phyloP scores from a whole-genome alignment of 192 early-diverging fungal genomes.

The Coemansia sp. region DNA sequence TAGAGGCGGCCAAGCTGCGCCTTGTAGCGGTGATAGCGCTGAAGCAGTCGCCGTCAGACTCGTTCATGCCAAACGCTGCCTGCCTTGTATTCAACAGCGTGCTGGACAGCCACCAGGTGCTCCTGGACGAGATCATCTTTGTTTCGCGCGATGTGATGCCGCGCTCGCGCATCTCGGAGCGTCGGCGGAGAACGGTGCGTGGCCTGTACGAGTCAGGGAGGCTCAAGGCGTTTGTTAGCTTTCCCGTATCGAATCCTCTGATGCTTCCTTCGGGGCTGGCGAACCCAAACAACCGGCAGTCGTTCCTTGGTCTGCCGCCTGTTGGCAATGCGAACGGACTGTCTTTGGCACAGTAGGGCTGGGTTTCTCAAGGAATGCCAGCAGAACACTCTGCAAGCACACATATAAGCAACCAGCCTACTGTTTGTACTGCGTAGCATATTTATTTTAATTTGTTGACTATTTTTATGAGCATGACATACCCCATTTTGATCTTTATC shows the following conservation, averaged over 20 bases:
- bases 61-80: slow-evolving; percentile 58
- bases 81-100: slow-evolving; percentile 67
- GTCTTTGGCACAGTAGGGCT: neutral
- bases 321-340: neutral
- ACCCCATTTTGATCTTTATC: too few relatives aligned
- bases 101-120: slow-evolving; percentile 70
- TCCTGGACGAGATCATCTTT: slow-evolving; percentile 72
- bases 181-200: slow-evolving; percentile 37
- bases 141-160: slow-evolving; percentile 60
- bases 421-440: neutral
- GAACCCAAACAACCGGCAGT: slow-evolving; percentile 35
- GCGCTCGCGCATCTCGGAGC: slow-evolving; percentile 66
- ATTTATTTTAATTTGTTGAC: neutral
- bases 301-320: slow-evolving; percentile 23
- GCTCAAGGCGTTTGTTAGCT: slow-evolving; percentile 44
- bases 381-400: too few relatives aligned
- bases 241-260: slow-evolving; percentile 28
- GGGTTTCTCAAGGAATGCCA: too few relatives aligned
- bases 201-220: slow-evolving; percentile 47
- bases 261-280: slow-evolving; percentile 25
- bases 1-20: slow-evolving; percentile 19
- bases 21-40: slow-evolving; percentile 42
- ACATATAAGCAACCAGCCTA: too few relatives aligned
- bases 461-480: too few relatives aligned
- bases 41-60: slow-evolving; percentile 27